Base-by-base conservation (phyloP, 345 rosid species). In the Conringia planisiliqua region DNA sequence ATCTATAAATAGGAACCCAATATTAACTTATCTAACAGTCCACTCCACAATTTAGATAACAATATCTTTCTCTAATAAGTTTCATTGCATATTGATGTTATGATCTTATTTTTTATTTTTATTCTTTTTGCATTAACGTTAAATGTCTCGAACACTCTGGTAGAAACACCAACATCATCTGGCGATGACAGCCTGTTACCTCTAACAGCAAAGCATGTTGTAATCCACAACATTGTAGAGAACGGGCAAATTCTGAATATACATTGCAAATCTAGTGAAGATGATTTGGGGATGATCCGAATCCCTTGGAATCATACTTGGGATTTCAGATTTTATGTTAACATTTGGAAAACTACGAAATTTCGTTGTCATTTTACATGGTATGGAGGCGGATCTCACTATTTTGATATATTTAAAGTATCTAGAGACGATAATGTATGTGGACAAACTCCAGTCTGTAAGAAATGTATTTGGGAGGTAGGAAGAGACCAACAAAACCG, bases 321-420 rank as follows among this genome's bases (percentile, higher is more conserved):
- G 55, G 43, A 1, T 12, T 69, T 69, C 12, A 56, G 42, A 42
- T 69, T 69, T 42, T 54, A 51, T 55, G 73, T 56, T 18, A 68
- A 68, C 26, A 0, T 68, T 1, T 51, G 4, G 17, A 68, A 68
- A 27, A 1, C 16, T 38, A 52, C 72, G 0, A 52, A 0, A 2
- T 52, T 24, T 3, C 7, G n/a, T 68, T 68, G 72, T 3, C 51
- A 67, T 38, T 9, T 67, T 51, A n/a, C 39, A 1, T 68, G 62
- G 62, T 9, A 3, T 38, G 62, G 72, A 36, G 50, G 50, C 0
- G 38, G 72, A 52, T 52, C 50, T 52, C 72, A 67, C 2, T 36
- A 11, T 10, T 67, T 67, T 14, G 1, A 22, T 14, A 66, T 66
- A 50, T 66, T 66, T 50, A 7, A 35, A 35, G 14, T 11, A 39